These are phyloP conservation scores for Cercospora brassicicola DNA, from an alignment of 2,329 filamentous ascomycete genomes.

Conservation along the genomic window DNA sequence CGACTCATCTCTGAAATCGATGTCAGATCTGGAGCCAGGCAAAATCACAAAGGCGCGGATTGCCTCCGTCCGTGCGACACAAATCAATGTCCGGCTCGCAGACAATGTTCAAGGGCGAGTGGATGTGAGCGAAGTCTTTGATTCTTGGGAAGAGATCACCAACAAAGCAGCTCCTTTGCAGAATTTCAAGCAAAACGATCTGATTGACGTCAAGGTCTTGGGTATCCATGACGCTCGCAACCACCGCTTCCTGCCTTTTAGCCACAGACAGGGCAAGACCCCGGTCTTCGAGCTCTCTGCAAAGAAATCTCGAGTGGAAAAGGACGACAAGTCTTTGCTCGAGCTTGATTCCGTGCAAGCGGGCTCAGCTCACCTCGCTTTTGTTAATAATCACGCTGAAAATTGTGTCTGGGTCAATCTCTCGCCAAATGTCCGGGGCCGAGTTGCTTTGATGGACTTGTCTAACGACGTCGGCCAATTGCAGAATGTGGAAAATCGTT, in stretches of 20 bases:
- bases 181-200: constrained; percentile 69
- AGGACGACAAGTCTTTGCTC: constrained; percentile 60
- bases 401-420: constrained; percentile 88
- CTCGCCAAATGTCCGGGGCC: constrained; percentile 81
- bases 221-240: constrained; percentile 88
- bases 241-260: constrained; percentile 87
- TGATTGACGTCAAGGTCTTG: constrained; percentile 72
- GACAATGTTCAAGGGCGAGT: constrained; percentile 90
- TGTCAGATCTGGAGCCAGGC: constrained; percentile 74
- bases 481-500: constrained; percentile 72
- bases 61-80: constrained; percentile 82
- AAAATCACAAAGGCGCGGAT: constrained; percentile 74
- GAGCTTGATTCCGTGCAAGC: constrained; percentile 70
- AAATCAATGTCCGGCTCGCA: constrained; percentile 85
- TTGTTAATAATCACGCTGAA: constrained; percentile 83
- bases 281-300: constrained; percentile 82
- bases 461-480: constrained; percentile 82
- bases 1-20: constrained; percentile 62
- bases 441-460: constrained; percentile 77
- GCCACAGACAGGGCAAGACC: constrained; percentile 76
- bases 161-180: constrained; percentile 78
- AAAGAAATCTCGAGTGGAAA: constrained; percentile 54
- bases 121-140: constrained; percentile 86
- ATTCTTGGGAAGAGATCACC: constrained; percentile 81
- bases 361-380: constrained; percentile 73